Evolutionary conservation across 2,329 filamentous ascomycete species (phyloP).

Genomic region (Colletotrichum echinochloae): DNA sequence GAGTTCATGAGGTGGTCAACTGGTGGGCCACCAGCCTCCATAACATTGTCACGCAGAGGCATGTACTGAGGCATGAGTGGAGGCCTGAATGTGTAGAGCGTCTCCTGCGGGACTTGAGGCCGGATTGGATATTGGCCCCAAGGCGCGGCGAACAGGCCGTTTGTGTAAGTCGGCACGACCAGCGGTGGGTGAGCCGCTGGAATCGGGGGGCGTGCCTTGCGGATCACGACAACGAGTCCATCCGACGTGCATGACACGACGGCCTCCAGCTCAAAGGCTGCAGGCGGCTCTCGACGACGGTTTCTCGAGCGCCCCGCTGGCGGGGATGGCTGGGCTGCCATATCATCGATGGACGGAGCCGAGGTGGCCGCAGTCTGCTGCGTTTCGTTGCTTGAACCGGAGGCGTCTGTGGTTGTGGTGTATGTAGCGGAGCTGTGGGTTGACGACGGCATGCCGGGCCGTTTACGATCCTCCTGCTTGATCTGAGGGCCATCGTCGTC

Average conservation of each 20-base stretch:
- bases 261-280: constrained; percentile 80
- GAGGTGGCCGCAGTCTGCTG: constrained; percentile 25
- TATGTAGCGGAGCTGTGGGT: constrained; percentile 42
- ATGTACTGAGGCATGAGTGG: constrained; percentile 58
- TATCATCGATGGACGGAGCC: constrained; percentile 25
- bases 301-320: constrained; percentile 41
- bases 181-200: constrained; percentile 66
- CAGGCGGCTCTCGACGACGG: constrained; percentile 48
- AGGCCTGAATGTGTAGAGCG: constrained; percentile 57
- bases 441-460: constrained; percentile 32
- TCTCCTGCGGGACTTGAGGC: constrained; percentile 57
- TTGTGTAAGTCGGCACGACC: constrained; percentile 61
- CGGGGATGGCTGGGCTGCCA: constrained; percentile 8
- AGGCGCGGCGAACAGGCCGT: constrained; percentile 82
- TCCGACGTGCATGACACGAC: constrained; percentile 94
- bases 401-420: constrained; percentile 28
- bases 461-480: constrained; percentile 50
- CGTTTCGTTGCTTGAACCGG: constrained; percentile 29
- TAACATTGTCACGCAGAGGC: constrained; percentile 58
- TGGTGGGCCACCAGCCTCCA: constrained; percentile 64
- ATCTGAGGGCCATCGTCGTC: constrained; percentile 51
- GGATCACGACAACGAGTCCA: constrained; percentile 83
- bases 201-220: constrained; percentile 78
- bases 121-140: constrained; percentile 78
- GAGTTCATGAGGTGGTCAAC: constrained; percentile 78